These are phyloP conservation scores for Ceratobasidium sp. DNA, from an alignment of 1,284 basidiomycete species.

Conservation along the genomic window DNA sequence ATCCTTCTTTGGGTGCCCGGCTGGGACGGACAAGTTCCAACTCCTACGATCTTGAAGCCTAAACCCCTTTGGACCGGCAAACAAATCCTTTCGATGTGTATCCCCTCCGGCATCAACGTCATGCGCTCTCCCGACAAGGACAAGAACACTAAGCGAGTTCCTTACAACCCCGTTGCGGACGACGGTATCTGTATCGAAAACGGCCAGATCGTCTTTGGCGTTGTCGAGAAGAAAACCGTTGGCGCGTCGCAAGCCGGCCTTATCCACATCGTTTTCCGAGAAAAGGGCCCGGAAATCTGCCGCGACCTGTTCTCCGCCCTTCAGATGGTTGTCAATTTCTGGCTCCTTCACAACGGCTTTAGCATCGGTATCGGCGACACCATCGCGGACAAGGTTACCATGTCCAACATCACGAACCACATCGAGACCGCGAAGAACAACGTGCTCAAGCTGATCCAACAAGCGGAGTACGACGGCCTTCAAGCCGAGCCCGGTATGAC, in stretches of 20 bases:
- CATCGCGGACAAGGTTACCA: conserved; percentile 91
- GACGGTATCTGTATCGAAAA: conserved; percentile 98
- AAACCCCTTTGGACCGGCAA: conserved; percentile 99
- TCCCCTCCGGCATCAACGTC: conserved; percentile 98
- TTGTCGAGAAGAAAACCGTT: conserved; percentile 98
- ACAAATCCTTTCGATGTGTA: conserved; percentile 93
- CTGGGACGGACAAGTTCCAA: conserved; percentile 95
- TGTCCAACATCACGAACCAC: conserved; percentile 87
- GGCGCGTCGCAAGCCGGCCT: conserved; percentile 95
- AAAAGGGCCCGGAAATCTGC: conserved; percentile 96
- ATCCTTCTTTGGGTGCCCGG: conserved; percentile 97
- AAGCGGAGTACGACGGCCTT: conserved; percentile 86
- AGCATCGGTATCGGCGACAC: conserved; percentile 99
- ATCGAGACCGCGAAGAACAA: conserved; percentile 87
- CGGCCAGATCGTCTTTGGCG: conserved; percentile 95
- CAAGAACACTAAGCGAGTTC: conserved; percentile 61
- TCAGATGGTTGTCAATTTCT: conserved; percentile 97
- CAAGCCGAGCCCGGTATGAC: conserved; percentile 98
- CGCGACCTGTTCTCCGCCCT: conserved; percentile 93
- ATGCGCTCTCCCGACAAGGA: conserved; percentile 78
- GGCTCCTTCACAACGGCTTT: conserved; percentile 99
- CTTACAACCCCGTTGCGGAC: conserved; percentile 87
- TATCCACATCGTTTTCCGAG: conserved; percentile 97
- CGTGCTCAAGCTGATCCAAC: conserved; percentile 79
- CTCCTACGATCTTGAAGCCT: conserved; percentile 95